These are phyloP conservation scores for Phytophthora syringae DNA, from an alignment of 352 stramenopile species.

Conservation along the genomic window DNA sequence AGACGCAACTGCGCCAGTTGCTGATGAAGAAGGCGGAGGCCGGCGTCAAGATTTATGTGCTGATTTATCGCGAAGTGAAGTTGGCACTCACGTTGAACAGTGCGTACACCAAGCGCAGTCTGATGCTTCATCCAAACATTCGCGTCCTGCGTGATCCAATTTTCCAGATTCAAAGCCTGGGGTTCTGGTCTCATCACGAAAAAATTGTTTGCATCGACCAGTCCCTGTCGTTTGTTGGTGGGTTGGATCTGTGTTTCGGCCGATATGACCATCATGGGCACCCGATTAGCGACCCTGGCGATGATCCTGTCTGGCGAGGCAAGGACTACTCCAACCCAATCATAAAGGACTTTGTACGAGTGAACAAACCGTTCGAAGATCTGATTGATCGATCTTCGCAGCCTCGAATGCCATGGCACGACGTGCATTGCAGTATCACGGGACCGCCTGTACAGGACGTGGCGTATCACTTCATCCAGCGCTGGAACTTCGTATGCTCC, in stretches of 20 bases:
- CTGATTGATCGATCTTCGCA: conserved; percentile 79
- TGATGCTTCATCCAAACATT: conserved; percentile 89
- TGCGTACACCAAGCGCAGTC: conserved; percentile 80
- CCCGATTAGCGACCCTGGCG: conserved; percentile 70
- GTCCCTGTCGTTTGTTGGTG: conserved; percentile 79
- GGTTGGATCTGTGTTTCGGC: conserved; percentile 90
- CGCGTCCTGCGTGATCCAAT: conserved; percentile 90
- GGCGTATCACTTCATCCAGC: conserved; percentile 91
- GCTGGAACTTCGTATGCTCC: conserved; percentile 92
- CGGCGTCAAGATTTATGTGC: conserved; percentile 90
- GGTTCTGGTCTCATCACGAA: conserved; percentile 94
- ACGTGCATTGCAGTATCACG: conserved; percentile 87
- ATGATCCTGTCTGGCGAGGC: conserved; percentile 74
- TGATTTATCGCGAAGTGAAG: conserved; percentile 93
- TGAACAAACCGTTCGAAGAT: conserved; percentile 87
- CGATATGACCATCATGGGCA: conserved; percentile 87
- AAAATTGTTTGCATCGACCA: conserved; percentile 94
- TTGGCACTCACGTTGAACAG: conserved; percentile 90
- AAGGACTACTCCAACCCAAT: conserved; percentile 92
- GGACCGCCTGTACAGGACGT: conserved; percentile 86
- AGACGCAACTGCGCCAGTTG: conserved; percentile 79
- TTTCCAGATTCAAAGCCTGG: conserved; percentile 90
- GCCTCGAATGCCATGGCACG: conserved; percentile 91
- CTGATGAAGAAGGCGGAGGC: conserved; percentile 80
- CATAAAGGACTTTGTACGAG: conserved; percentile 90